A percentile compares a stretch with the other conserved stretches of the same genome.
Evolutionary conservation across 2,329 filamentous ascomycete genomes (phyloP).

Genomic region (Pyrenochaeta sp.): DNA sequence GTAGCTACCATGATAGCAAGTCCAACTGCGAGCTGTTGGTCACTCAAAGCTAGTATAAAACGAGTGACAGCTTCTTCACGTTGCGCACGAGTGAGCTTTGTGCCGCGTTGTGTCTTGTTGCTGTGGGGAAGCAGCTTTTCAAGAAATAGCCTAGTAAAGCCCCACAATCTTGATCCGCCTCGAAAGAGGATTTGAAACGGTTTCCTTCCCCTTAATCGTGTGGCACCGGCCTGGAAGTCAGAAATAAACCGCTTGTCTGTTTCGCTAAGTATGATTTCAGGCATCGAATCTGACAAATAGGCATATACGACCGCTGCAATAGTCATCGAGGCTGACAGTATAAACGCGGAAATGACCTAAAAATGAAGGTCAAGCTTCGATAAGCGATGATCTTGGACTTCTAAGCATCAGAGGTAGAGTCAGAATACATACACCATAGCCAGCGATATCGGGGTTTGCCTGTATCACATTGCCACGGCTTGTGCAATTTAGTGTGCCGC

Average conservation of each 20-base stretch:
- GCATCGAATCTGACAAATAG: constrained; percentile 25
- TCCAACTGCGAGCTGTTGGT: constrained; percentile 32
- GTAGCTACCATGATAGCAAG: constrained; percentile 28
- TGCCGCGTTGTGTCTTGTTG: not conserved
- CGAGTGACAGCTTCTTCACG: constrained; percentile 22
- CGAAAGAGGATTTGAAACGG: no score
- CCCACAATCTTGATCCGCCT: no score
- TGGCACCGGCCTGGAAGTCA: constrained; percentile 1
- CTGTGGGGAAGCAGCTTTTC: no score
- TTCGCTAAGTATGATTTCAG: constrained; percentile 15
- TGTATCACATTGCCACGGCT: constrained; percentile 4
- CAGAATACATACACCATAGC: constrained; percentile 16
- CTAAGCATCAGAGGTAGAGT: no score
- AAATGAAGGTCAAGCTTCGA: no score
- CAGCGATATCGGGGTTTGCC: constrained; percentile 20
- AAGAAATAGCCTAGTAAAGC: no score
- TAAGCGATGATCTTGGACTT: no score
- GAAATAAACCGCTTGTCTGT: constrained; percentile 18
- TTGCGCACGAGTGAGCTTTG: constrained; percentile 11
- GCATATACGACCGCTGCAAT: constrained; percentile 17
- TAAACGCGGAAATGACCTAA: constrained; percentile 20
- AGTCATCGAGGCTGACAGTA: constrained; percentile 22
- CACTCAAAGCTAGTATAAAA: constrained; percentile 36
- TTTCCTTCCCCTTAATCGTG: no score
- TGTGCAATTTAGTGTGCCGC: constrained; percentile 9